phyloP scores from a whole-genome alignment of 2,329 filamentous ascomycete species.

The Fusarium kyushuense region DNA sequence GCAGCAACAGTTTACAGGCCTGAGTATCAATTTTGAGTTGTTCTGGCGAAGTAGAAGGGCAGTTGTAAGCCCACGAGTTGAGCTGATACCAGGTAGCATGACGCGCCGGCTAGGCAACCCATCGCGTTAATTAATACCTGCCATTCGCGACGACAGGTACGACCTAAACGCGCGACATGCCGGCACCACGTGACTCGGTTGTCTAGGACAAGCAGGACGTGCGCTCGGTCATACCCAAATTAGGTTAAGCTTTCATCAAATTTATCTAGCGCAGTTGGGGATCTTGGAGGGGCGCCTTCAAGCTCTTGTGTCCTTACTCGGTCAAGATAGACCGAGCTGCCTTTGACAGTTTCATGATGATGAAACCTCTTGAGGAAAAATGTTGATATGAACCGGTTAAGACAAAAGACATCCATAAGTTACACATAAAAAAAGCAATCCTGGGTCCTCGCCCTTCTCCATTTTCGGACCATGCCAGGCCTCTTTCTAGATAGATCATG shows the following conservation, averaged over 20 bases:
- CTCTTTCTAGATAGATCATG: constrained; percentile 48
- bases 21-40: constrained; percentile 19
- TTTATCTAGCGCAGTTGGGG: constrained; percentile 22
- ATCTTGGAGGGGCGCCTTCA: constrained; percentile 17
- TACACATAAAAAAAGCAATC: constrained; percentile 41
- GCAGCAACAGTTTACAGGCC: constrained; percentile 11
- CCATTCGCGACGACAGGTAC: constrained; percentile 36
- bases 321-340: constrained; percentile 33
- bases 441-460: constrained; percentile 40
- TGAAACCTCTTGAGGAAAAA: background rate
- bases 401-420: constrained; percentile 40
- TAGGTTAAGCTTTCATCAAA: constrained; percentile 10
- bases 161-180: constrained; percentile 41
- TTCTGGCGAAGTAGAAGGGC: constrained; percentile 33
- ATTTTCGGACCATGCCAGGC: constrained; percentile 44
- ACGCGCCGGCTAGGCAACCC: constrained; percentile 55
- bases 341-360: constrained; percentile 28
- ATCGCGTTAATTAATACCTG: constrained; percentile 55
- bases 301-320: constrained; percentile 24
- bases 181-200: constrained; percentile 44
- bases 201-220: background rate
- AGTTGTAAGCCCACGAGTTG: constrained; percentile 37
- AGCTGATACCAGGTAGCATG: constrained; percentile 47
- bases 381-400: constrained; percentile 13
- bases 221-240: constrained; percentile 7